phyloP scores from a whole-genome alignment of 75 land plant genomes.

The Sequoia sempervirens region DNA sequence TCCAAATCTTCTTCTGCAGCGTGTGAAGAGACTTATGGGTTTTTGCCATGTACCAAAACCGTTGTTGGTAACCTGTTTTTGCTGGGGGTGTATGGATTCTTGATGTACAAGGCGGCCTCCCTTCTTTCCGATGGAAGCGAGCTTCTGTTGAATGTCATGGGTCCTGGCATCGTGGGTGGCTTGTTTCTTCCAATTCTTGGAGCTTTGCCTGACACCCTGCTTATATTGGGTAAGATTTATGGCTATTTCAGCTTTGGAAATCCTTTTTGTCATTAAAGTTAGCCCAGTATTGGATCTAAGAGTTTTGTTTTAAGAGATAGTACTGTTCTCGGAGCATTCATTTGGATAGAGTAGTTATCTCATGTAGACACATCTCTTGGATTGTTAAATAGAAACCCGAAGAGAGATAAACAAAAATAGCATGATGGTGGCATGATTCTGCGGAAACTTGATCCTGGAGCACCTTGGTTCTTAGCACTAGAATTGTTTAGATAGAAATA shows the following conservation, averaged over 20 bases:
- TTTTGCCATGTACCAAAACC: slow-evolving; percentile 66
- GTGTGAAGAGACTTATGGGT: slow-evolving; percentile 76
- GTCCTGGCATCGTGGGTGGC: slow-evolving; percentile 74
- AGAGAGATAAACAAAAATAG: background rate
- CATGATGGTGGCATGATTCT: background rate
- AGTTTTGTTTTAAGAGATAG: background rate
- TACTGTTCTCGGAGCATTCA: background rate
- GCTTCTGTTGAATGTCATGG: slow-evolving; percentile 58
- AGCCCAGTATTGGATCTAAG: background rate
- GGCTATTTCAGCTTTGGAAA: background rate
- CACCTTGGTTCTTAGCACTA: background rate
- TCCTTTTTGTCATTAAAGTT: background rate
- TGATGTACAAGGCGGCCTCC: slow-evolving; percentile 63
- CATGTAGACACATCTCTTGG: too few relatives aligned
- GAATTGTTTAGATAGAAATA: too few relatives aligned
- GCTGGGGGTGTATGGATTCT: slow-evolving; percentile 54
- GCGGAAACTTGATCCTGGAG: background rate
- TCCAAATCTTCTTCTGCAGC: background rate
- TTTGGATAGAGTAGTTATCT: background rate
- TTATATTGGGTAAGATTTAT: slow-evolving; percentile 51
- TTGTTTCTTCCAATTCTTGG: slow-evolving; percentile 77
- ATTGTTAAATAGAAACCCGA: too few relatives aligned
- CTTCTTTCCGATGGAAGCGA: slow-evolving; percentile 68
- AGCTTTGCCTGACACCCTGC: slow-evolving; percentile 76
- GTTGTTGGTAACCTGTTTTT: slow-evolving; percentile 55